These are phyloP conservation scores for Puccinia coronata DNA, from an alignment of 1,284 basidiomycete genomes.

Conservation along the genomic window DNA sequence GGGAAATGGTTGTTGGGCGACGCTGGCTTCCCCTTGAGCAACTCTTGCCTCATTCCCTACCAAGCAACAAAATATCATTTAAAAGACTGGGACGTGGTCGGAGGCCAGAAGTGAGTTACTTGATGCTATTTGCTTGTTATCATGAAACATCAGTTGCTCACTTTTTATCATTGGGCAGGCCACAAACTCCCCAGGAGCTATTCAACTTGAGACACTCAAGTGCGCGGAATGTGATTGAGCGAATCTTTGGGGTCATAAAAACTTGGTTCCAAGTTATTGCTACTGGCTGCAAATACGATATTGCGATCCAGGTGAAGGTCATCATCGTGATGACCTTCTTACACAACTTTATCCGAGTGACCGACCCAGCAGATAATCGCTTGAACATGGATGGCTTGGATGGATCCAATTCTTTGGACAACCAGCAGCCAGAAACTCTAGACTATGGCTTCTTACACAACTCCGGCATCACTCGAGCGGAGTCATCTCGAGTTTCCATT, in stretches of 20 bases:
- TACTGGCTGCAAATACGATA: neutral
- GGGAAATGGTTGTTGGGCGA: conserved; percentile 4
- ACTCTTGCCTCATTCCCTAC: conserved; percentile 11
- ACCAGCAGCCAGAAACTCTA: neutral
- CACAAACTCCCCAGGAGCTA: conserved; percentile 48
- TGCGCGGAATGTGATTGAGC: conserved; percentile 51
- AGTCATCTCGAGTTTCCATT: neutral
- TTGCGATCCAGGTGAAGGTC: neutral
- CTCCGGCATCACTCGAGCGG: neutral
- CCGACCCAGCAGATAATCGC: neutral
- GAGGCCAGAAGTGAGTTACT: neutral
- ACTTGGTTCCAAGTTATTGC: neutral
- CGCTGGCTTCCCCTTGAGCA: conserved; percentile 5
- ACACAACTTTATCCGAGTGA: neutral
- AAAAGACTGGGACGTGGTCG: conserved; percentile 9
- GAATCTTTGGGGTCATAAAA: conserved; percentile 50
- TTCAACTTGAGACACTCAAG: conserved; percentile 51
- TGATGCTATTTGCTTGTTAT: neutral
- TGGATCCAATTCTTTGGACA: neutral
- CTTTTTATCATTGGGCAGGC: conserved; percentile 30
- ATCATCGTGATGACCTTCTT: conserved; percentile 18
- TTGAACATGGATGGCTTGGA: too few relatives aligned
- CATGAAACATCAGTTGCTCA: neutral
- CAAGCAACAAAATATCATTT: neutral
- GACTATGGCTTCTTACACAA: neutral